A percentile compares a stretch with the other conserved stretches of the same genome.
These are phyloP conservation scores for Phycomyces nitens DNA, from an alignment of 192 early-diverging fungal genomes.

Conservation along the genomic window DNA sequence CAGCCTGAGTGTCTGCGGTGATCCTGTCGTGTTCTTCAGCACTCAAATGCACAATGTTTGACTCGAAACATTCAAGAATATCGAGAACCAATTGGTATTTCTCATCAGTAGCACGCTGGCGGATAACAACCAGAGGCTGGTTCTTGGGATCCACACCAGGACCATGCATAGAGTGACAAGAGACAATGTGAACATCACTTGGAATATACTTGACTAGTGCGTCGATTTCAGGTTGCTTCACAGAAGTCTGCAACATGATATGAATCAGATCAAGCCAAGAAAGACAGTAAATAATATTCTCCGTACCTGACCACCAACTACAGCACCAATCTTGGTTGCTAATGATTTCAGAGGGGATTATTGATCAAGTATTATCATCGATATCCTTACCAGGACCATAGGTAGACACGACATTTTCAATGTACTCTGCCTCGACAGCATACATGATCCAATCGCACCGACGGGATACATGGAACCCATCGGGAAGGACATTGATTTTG, in stretches of 20 bases:
- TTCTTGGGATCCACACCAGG: conserved; percentile 79
- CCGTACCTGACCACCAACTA: conserved; percentile 79
- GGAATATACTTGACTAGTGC: conserved; percentile 89
- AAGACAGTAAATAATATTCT: not conserved
- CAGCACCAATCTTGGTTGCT: conserved; percentile 84
- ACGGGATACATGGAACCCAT: conserved; percentile 85
- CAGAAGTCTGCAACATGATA: conserved; percentile 67
- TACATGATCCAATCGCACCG: conserved; percentile 89
- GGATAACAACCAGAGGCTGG: conserved; percentile 84
- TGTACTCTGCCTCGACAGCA: conserved; percentile 89
- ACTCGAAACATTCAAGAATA: conserved; percentile 74
- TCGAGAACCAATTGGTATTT: conserved; percentile 57
- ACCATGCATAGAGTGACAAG: conserved; percentile 95
- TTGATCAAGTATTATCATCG: too few species aligned
- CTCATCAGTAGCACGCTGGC: conserved; percentile 63
- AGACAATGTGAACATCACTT: conserved; percentile 88
- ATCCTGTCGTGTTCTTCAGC: conserved; percentile 90
- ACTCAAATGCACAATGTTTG: conserved; percentile 73
- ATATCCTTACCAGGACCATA: conserved; percentile 78
- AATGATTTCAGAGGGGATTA: not conserved
- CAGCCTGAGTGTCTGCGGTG: conserved; percentile 97
- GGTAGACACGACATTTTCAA: conserved; percentile 71
- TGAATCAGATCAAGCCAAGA: not conserved
- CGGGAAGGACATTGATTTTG: conserved; percentile 60
- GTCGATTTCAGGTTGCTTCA: conserved; percentile 89